phyloP scores from a whole-genome alignment of 495 filamentous ascomycete species.

The Penicillium macrosclerotiorum region DNA sequence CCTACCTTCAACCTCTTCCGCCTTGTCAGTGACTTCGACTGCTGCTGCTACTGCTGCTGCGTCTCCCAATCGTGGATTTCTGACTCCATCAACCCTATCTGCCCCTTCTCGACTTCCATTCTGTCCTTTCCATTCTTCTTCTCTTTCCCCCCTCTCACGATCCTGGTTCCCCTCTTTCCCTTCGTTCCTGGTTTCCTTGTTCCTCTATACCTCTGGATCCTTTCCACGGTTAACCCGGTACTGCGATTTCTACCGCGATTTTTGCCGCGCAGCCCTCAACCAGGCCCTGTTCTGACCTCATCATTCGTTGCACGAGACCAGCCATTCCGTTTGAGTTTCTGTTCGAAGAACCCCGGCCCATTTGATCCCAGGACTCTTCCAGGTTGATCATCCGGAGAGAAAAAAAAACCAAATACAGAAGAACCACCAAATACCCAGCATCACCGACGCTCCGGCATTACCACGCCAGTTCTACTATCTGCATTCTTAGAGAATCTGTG shows the following conservation, averaged over 20 bases:
- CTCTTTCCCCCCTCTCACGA: constrained; percentile 2
- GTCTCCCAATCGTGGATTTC: too few relatives aligned
- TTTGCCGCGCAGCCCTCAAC: constrained; percentile 1
- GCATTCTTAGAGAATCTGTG: too few relatives aligned
- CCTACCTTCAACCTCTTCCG: too few relatives aligned
- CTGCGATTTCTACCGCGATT: constrained; percentile 17
- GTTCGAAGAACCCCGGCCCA: constrained; percentile 5
- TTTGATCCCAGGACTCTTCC: constrained; percentile 7
- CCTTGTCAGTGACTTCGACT: too few relatives aligned
- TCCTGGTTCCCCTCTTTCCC: neutral
- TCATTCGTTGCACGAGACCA: constrained; percentile 26
- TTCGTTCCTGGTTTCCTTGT: neutral
- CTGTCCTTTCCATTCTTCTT: constrained; percentile 7
- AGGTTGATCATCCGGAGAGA: constrained; percentile 5
- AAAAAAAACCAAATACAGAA: neutral
- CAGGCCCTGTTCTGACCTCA: constrained; percentile 19
- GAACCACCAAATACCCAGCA: neutral
- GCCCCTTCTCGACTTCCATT: constrained; percentile 10
- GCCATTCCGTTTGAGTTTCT: constrained; percentile 15
- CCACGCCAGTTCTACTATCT: too few relatives aligned
- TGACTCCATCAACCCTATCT: too few relatives aligned
- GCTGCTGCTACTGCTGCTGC: too few relatives aligned
- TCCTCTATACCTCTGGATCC: neutral
- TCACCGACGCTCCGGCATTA: neutral
- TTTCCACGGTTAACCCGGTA: constrained; percentile 19